These are phyloP conservation scores for Citrus mangshanensis DNA, from an alignment of 345 rosid species.

Conservation along the genomic window DNA sequence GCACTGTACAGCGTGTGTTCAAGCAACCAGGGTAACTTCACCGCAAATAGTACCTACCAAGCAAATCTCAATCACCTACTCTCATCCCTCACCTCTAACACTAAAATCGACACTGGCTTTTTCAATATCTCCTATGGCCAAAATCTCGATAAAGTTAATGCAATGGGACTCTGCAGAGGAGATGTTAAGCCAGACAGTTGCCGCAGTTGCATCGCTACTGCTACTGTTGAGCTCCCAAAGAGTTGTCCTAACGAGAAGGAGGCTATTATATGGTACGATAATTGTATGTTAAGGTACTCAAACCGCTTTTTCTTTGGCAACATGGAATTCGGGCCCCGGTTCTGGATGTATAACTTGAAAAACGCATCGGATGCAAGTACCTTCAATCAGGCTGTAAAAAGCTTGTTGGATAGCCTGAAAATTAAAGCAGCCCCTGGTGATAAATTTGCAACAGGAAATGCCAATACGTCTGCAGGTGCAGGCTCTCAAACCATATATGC, in stretches of 20 bases:
- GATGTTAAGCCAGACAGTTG: slow-evolving; percentile 34
- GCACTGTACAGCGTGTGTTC: not conserved
- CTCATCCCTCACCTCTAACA: slow-evolving; percentile 27
- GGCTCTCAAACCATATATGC: slow-evolving; percentile 13
- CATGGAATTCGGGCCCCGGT: slow-evolving; percentile 14
- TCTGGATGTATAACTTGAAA: not conserved
- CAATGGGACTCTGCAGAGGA: slow-evolving; percentile 38
- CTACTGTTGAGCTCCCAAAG: slow-evolving; percentile 17
- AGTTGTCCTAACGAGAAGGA: slow-evolving; percentile 24
- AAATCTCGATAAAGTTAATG: slow-evolving; percentile 26
- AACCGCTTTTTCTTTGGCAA: slow-evolving; percentile 20
- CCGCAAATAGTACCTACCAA: slow-evolving; percentile 29
- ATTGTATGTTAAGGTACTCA: slow-evolving; percentile 42
- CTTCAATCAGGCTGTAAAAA: slow-evolving; percentile 4
- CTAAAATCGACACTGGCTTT: slow-evolving; percentile 19
- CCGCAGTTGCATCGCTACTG: slow-evolving; percentile 26
- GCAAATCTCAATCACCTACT: slow-evolving; percentile 29
- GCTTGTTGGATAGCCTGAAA: slow-evolving; percentile 13
- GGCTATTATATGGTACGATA: slow-evolving; percentile 34
- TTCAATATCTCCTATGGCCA: slow-evolving; percentile 27
- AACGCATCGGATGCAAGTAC: not conserved
- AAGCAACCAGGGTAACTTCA: slow-evolving; percentile 34
- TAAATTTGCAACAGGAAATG: slow-evolving; percentile 30
- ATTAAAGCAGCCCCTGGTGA: slow-evolving; percentile 17
- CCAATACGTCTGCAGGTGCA: not conserved